A percentile compares a stretch with the other conserved stretches of the same genome.
Evolutionary conservation across 176 grass and related monocot species (phyloP).

Genomic region (Pontederia paniculata): DNA sequence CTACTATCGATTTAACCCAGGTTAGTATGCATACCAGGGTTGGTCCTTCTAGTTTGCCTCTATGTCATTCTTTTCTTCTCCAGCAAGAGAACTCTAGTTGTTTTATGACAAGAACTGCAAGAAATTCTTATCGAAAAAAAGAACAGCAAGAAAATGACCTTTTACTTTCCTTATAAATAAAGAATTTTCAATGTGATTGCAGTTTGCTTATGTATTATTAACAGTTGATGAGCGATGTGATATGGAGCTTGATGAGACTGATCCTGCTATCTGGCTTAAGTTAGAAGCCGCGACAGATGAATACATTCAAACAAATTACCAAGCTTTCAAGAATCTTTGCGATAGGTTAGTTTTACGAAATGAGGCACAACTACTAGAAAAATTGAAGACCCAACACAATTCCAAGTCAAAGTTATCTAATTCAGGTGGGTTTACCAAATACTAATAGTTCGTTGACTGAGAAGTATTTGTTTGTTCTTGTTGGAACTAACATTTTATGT

Average conservation of each 20-base stretch:
- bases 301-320: conserved; percentile 71
- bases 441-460: neutral
- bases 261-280: conserved; percentile 84
- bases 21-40: too few relatives aligned
- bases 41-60: too few relatives aligned
- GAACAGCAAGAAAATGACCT: too few relatives aligned
- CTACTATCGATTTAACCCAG: conserved; percentile 96
- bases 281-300: conserved; percentile 89
- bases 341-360: conserved; percentile 72
- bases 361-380: conserved; percentile 49
- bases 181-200: neutral
- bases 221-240: conserved; percentile 94
- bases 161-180: conserved; percentile 10
- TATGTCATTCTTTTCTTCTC: neutral
- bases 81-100: too few relatives aligned
- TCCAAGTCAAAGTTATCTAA: conserved; percentile 50
- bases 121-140: too few relatives aligned
- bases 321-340: conserved; percentile 70
- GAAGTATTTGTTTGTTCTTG: too few relatives aligned
- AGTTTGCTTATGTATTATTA: conserved; percentile 18
- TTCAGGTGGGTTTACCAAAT: conserved; percentile 59
- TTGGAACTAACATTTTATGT: neutral
- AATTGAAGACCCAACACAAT: conserved; percentile 55
- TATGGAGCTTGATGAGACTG: conserved; percentile 98
- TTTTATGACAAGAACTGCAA: too few relatives aligned